Conservation (phyloP, 106 monocot species). For the Apostasia shenzhenica region DNA sequence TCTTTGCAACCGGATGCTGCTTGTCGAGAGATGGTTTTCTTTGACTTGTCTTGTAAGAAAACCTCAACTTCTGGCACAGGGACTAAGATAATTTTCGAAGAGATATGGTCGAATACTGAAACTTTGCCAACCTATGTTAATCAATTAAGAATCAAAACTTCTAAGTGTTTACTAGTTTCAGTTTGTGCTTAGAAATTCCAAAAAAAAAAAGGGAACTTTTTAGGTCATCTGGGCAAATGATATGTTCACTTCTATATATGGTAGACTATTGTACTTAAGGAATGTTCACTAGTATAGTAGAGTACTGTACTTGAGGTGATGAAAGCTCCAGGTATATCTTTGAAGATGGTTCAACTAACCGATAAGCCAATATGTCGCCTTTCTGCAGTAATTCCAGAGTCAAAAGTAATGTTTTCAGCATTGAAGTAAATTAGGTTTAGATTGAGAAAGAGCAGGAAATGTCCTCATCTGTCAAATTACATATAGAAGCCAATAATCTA, state of each 20-base stretch:
- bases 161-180: neutral
- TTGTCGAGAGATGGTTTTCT: neutral
- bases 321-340: neutral
- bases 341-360: constrained; percentile 3
- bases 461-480: too few species aligned
- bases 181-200: neutral
- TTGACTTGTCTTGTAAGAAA: neutral
- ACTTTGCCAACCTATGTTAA: constrained; percentile 6
- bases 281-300: too few species aligned
- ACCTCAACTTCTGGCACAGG: neutral
- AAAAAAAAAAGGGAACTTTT: neutral
- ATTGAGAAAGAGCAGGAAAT: too few species aligned
- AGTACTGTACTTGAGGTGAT: neutral
- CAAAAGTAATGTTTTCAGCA: neutral
- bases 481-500: too few species aligned
- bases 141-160: neutral
- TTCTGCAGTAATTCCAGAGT: neutral
- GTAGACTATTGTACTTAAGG: too few species aligned
- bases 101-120: neutral
- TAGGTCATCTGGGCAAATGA: neutral
- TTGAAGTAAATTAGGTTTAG: neutral
- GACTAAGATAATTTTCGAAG: constrained; percentile 1
- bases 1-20: neutral
- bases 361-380: constrained; percentile 4
- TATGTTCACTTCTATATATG: neutral